A percentile compares a stretch with the other conserved stretches of the same genome.
Evolutionary conservation across 257 asterid genomes (phyloP).

Genomic region (Rauvolfia tetraphylla): DNA sequence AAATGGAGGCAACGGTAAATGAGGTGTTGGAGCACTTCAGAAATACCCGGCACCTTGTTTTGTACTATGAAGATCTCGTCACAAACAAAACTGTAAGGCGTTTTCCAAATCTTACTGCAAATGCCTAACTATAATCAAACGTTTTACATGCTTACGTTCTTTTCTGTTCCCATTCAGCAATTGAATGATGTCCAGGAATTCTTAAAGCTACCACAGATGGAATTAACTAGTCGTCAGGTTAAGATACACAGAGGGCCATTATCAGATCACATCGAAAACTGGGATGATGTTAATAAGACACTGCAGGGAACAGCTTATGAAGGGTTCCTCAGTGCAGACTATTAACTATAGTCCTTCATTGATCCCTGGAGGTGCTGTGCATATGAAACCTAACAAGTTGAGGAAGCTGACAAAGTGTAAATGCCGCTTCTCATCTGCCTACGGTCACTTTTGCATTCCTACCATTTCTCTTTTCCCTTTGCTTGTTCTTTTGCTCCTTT

Average conservation of each 20-base stretch:
- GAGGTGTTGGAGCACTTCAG: conserved; percentile 60
- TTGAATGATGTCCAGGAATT: conserved; percentile 63
- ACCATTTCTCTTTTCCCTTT: background rate
- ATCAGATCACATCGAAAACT: conserved; percentile 61
- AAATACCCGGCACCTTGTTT: conserved; percentile 61
- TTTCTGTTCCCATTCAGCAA: conserved; percentile 43
- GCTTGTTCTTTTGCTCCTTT: background rate
- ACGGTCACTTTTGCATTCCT: conserved; percentile 10
- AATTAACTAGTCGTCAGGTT: conserved; percentile 70
- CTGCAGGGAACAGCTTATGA: conserved; percentile 71
- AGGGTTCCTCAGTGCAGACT: conserved; percentile 63
- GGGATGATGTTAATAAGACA: conserved; percentile 65
- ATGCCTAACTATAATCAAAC: background rate
- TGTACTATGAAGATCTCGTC: conserved; percentile 83
- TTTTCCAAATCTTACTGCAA: background rate
- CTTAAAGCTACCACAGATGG: conserved; percentile 62
- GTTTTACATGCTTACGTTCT: background rate
- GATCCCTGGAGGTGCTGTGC: conserved; percentile 29
- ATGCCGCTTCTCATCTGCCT: conserved; percentile 19
- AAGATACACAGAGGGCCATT: conserved; percentile 90
- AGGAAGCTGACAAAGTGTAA: conserved; percentile 12
- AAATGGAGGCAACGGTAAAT: conserved; percentile 53
- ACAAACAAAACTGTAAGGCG: conserved; percentile 65
- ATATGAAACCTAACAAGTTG: conserved; percentile 17
- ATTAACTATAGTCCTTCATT: conserved; percentile 32